Percentiles rank a stretch among this genome's conserved stretches.
phyloP scores from a whole-genome alignment of 2,329 filamentous ascomycete species.

The Exophiala oligosperma region DNA sequence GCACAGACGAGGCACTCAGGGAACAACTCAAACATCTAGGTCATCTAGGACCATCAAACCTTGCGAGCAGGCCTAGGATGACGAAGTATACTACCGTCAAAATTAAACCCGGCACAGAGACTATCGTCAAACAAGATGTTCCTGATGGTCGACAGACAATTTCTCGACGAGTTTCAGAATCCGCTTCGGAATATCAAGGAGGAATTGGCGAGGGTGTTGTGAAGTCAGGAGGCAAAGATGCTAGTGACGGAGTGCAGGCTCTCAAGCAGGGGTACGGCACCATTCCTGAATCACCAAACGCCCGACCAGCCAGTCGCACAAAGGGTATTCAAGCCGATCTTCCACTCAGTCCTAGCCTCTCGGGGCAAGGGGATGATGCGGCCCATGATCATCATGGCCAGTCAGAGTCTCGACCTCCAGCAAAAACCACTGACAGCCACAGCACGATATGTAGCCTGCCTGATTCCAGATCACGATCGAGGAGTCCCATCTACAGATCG shows the following conservation, averaged over 20 bases:
- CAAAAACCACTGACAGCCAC: constrained; percentile 19
- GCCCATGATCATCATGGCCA: background rate
- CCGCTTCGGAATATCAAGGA: constrained; percentile 46
- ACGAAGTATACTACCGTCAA: constrained; percentile 65
- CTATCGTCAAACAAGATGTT: constrained; percentile 37
- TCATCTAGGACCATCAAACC: constrained; percentile 64
- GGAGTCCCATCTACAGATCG: constrained; percentile 38
- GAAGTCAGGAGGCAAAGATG: constrained; percentile 55
- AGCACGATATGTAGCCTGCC: constrained; percentile 29
- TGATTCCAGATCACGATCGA: constrained; percentile 30
- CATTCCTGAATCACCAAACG: constrained; percentile 23
- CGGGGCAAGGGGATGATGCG: background rate
- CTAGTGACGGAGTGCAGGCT: constrained; percentile 66
- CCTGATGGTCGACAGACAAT: constrained; percentile 41
- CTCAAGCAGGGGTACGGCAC: constrained; percentile 57
- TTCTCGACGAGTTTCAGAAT: constrained; percentile 30
- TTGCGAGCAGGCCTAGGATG: constrained; percentile 59
- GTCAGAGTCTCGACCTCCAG: constrained; percentile 6
- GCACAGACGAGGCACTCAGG: constrained; percentile 53
- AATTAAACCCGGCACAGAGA: constrained; percentile 58
- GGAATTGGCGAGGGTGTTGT: constrained; percentile 57
- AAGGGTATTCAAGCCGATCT: constrained; percentile 29
- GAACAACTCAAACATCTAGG: constrained; percentile 65
- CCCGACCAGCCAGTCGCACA: constrained; percentile 26
- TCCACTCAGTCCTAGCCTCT: background rate